Base-by-base conservation (phyloP, 23 red algal species). In the Pyropia yezoensis region DNA sequence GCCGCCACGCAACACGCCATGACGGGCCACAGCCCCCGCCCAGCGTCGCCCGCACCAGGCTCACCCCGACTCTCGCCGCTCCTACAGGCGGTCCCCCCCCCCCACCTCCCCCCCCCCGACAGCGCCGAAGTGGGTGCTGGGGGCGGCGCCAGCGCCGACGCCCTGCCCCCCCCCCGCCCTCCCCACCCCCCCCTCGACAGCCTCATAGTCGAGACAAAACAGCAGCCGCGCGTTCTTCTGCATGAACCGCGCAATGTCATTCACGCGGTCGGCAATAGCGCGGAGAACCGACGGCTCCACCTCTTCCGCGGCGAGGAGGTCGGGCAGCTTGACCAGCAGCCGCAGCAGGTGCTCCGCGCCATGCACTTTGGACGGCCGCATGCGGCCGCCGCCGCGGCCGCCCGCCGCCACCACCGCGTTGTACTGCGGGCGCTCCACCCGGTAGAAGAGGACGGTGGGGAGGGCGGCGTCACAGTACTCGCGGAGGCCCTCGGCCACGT, bases 291-390 rank as follows among this genome's bases (percentile, higher is more conserved):
- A 33, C 29, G 14, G 18, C 18, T 71, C 75, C 51, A 78, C 78
- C 52, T 70, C 49, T 5, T 55, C 52, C 13, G 56, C 63, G 27
- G 67, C 72, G 0, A 96, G 63, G 33, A 96, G 67, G 27, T 58
- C 69, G 15, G 94, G 94, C 65, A 98, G 75, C 54, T 91, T 87
- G 49, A 91, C 67, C 17, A 98, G 57, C 18, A 98, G 49, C 45
- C 94, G 65, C 14, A 98, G 51, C 12, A 98, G 77, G 59, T 98
- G 94, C 64, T 98, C 94, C 22, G 71, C 71, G 20, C 94, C 94
- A 62, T 98, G 91, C 49, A 98, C 63, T 18, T 84, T 59, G 33
- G 74, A 83, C 33, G 90, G 80, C 4, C 54, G 64, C 2, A 73
- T 19, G 13, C 53, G 29, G 17, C 52, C 62, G 18, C 62, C 57